Evolutionary conservation across 768 basidiomycete species (phyloP).

Genomic region (Tulasnella sp.): DNA sequence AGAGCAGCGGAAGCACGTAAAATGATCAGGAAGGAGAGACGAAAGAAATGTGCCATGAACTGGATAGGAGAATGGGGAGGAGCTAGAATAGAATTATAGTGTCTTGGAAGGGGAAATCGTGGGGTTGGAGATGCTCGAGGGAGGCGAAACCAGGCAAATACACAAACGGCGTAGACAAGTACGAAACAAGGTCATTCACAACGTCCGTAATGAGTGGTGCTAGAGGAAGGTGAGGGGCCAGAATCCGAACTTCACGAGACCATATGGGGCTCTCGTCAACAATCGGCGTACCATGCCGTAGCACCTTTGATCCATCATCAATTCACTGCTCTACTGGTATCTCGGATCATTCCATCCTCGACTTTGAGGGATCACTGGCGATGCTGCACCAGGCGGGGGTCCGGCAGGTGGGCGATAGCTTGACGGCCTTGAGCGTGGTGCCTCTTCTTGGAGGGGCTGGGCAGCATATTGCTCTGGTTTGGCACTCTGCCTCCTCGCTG

Average conservation of each 20-base stretch:
- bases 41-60: background rate
- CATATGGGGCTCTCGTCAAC: background rate
- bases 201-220: background rate
- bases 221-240: background rate
- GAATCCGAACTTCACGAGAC: background rate
- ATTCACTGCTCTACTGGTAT: conserved; percentile 21
- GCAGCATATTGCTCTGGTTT: conserved; percentile 43
- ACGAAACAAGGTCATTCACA: background rate
- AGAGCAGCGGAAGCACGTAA: background rate
- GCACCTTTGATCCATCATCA: background rate
- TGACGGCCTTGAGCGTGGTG: conserved; percentile 44
- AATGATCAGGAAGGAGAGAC: background rate
- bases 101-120: background rate
- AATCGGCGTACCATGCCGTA: background rate
- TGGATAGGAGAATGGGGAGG: background rate
- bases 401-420: conserved; percentile 39
- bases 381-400: conserved; percentile 73
- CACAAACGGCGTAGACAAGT: conserved; percentile 13
- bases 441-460: conserved; percentile 26
- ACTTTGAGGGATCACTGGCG: conserved; percentile 46
- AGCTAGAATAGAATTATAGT: conserved; percentile 10
- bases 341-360: conserved; percentile 27
- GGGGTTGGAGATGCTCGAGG: background rate
- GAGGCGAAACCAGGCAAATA: background rate
- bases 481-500: conserved; percentile 56